These are phyloP conservation scores for Luvunga scandens DNA, from an alignment of 345 rosid genomes.

Conservation along the genomic window DNA sequence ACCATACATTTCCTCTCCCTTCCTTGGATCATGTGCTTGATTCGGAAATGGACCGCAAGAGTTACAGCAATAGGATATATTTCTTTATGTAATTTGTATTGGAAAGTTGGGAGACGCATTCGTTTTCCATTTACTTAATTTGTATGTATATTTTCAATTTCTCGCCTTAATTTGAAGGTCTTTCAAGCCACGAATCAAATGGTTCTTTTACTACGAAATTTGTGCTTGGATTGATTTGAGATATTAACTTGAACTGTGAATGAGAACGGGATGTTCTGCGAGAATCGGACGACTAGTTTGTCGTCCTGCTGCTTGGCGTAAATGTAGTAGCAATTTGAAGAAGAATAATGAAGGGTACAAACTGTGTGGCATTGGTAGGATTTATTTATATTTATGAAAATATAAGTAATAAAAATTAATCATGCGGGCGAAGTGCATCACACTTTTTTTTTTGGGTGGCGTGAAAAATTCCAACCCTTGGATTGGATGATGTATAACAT, in stretches of 20 bases:
- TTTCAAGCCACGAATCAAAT: neutral
- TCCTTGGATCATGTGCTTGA: neutral
- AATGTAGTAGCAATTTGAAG: too few relatives aligned
- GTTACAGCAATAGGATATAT: neutral
- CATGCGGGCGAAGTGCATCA: too few relatives aligned
- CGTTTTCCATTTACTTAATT: neutral
- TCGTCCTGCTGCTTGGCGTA: too few relatives aligned
- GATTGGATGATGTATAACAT: neutral
- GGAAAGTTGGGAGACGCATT: neutral
- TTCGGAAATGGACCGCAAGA: neutral
- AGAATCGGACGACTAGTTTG: too few relatives aligned
- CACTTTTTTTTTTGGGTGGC: neutral
- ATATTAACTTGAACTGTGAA: neutral
- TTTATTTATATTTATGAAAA: too few relatives aligned
- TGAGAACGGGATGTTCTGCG: neutral
- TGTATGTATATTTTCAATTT: neutral
- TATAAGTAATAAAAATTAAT: too few relatives aligned
- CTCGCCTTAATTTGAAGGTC: neutral
- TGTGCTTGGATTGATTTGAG: neutral
- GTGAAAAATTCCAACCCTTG: neutral
- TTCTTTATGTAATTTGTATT: constrained; percentile 1
- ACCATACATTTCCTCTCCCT: neutral
- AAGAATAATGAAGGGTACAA: too few relatives aligned
- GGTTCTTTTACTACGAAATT: neutral
- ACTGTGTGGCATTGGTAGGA: too few relatives aligned